A percentile compares a stretch with the other conserved stretches of the same genome.
These are phyloP conservation scores for Brassica hybrid DNA, from an alignment of 441 rosid species.

Conservation along the genomic window DNA sequence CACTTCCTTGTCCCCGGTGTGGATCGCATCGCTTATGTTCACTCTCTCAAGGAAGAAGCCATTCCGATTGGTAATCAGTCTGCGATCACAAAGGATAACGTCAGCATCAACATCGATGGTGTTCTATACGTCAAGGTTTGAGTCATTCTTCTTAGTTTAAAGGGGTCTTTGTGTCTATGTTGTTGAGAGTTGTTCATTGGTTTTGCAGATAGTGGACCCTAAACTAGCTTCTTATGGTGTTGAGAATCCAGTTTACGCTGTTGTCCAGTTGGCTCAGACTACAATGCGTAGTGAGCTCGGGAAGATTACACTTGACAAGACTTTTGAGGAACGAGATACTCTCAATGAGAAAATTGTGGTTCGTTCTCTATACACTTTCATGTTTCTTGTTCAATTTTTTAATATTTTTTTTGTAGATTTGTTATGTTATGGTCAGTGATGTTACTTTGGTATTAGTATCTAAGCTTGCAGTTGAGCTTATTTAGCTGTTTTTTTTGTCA, in stretches of 20 bases:
- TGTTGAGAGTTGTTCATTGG: background rate
- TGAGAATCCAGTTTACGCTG: constrained; percentile 4
- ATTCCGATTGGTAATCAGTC: background rate
- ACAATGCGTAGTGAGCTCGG: constrained; percentile 10
- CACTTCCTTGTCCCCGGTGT: constrained; percentile 4
- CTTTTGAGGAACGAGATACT: constrained; percentile 1
- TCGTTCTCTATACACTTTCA: background rate
- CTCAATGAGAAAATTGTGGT: constrained; percentile 5
- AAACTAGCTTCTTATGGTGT: constrained; percentile 3
- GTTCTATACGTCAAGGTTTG: constrained; percentile 2
- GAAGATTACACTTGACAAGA: constrained; percentile 4
- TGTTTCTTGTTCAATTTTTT: background rate
- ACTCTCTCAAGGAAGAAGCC: background rate
- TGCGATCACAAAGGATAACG: background rate
- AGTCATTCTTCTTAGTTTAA: background rate
- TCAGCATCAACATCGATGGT: background rate
- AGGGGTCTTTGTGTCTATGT: background rate
- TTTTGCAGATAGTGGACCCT: constrained; percentile 8
- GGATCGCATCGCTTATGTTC: background rate
- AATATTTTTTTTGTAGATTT: background rate
- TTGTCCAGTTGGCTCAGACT: constrained; percentile 3
- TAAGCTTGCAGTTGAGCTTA: background rate
- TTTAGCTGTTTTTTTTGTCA: no score
- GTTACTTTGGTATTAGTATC: background rate
- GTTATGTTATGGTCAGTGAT: background rate